Conservation (phyloP, 2,329 filamentous ascomycete species). For the Trichoderma asperellum region DNA sequence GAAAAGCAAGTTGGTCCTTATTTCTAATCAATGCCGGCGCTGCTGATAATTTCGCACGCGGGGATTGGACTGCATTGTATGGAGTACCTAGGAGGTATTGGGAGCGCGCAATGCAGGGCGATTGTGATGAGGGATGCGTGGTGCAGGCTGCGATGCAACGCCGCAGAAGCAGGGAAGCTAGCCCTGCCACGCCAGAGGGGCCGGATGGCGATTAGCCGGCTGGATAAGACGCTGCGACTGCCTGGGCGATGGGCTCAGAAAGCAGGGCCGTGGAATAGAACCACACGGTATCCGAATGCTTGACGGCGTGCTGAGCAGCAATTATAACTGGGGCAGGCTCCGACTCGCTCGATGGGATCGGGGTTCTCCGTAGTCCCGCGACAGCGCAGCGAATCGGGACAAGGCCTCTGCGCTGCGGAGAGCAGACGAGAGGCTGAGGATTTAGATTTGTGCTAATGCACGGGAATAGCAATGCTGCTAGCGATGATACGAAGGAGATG, state of each 20-base stretch:
- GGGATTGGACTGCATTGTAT: neutral
- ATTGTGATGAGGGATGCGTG: neutral
- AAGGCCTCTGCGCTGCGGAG: neutral
- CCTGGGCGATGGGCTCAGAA: constrained; percentile 3
- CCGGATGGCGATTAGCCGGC: neutral
- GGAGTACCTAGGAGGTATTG: neutral
- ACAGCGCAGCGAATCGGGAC: neutral
- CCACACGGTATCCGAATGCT: neutral
- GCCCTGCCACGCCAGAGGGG: neutral
- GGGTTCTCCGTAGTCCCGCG: neutral
- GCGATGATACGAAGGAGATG: neutral
- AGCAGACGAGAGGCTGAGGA: neutral
- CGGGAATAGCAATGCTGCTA: neutral
- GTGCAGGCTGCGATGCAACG: neutral
- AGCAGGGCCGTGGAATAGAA: constrained; percentile 6
- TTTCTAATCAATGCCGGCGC: neutral
- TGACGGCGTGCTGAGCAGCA: neutral
- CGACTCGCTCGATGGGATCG: neutral
- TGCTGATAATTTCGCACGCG: neutral
- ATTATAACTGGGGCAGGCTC: neutral
- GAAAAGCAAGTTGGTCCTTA: neutral
- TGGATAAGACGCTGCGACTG: neutral
- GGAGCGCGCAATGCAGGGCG: neutral
- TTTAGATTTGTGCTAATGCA: neutral
- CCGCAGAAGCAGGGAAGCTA: neutral